These are phyloP conservation scores for Talaromyces sp. DNA, from an alignment of 2,329 filamentous ascomycete genomes.

Conservation along the genomic window DNA sequence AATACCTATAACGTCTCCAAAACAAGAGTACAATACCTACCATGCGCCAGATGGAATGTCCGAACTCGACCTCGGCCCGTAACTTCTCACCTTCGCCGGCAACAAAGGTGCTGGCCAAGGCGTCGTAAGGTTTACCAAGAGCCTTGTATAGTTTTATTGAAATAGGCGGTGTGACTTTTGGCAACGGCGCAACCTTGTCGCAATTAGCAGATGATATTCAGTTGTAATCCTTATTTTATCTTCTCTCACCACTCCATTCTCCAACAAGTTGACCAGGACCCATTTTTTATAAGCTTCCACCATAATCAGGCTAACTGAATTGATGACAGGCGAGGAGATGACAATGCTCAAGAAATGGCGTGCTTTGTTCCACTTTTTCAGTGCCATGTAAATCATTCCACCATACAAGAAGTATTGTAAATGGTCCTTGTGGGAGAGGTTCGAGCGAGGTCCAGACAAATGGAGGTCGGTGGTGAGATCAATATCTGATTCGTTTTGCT, in stretches of 20 bases:
- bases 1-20: not conserved
- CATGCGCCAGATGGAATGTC: constrained; percentile 56
- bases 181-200: constrained; percentile 36
- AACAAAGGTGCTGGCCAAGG: constrained; percentile 65
- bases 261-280: constrained; percentile 69
- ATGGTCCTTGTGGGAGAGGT: constrained; percentile 35
- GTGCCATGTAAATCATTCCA: constrained; percentile 59
- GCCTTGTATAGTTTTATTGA: constrained; percentile 54
- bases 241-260: constrained; percentile 54
- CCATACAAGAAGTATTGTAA: constrained; percentile 63
- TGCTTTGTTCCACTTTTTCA: constrained; percentile 59
- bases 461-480: constrained; percentile 30
- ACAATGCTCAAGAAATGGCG: constrained; percentile 58
- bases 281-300: constrained; percentile 89
- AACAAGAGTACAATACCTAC: constrained; percentile 28
- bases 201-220: constrained; percentile 8
- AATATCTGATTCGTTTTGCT: constrained; percentile 27
- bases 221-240: not conserved
- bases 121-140: constrained; percentile 64
- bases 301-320: constrained; percentile 69
- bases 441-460: constrained; percentile 21
- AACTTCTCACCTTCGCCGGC: constrained; percentile 54
- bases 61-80: constrained; percentile 58
- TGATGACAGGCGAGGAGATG: constrained; percentile 61
- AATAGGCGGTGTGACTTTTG: constrained; percentile 50